Percentiles rank a stretch among this genome's conserved stretches.
Conservation (phyloP, 495 filamentous ascomycete genomes). For the Cairneyella variabilis region DNA sequence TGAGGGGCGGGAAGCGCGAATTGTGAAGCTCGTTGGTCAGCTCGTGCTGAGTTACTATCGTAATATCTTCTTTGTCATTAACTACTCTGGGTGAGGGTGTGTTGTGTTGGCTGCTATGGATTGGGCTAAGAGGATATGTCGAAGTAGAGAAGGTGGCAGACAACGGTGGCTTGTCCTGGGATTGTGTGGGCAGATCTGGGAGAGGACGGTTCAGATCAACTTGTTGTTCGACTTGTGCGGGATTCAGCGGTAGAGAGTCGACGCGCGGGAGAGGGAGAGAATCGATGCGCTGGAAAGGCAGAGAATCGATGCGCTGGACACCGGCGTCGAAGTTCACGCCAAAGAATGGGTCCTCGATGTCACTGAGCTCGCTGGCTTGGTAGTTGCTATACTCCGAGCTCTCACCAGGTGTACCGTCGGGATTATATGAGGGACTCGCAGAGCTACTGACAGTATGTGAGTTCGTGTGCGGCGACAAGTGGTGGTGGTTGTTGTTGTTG, state of each 20-base stretch:
- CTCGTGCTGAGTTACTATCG: slow-evolving; percentile 20
- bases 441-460: slow-evolving; percentile 24
- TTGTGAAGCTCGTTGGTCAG: slow-evolving; percentile 13
- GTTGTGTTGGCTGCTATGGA: slow-evolving; percentile 20
- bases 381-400: slow-evolving; percentile 24
- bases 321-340: slow-evolving; percentile 28
- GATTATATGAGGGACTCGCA: slow-evolving; percentile 22
- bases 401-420: slow-evolving; percentile 23
- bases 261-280: slow-evolving; percentile 6
- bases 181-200: slow-evolving; percentile 5
- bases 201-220: slow-evolving; percentile 10
- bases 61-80: slow-evolving; percentile 8
- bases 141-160: slow-evolving; percentile 12
- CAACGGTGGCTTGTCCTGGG: background rate
- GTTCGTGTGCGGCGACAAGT: slow-evolving; percentile 19
- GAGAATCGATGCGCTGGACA: slow-evolving; percentile 17
- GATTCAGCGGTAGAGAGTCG: too few relatives aligned
- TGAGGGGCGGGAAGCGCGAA: slow-evolving; percentile 1
- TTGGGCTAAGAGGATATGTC: slow-evolving; percentile 23
- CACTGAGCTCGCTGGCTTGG: slow-evolving; percentile 24
- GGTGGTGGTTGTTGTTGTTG: slow-evolving; percentile 18
- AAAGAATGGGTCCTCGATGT: slow-evolving; percentile 24
- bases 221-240: too few relatives aligned
- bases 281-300: slow-evolving; percentile 16
- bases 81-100: slow-evolving; percentile 14